Percentiles rank a stretch among this genome's conserved stretches.
These are phyloP conservation scores for Penicillium sp. DNA, from an alignment of 2,329 filamentous ascomycete genomes.

Conservation along the genomic window DNA sequence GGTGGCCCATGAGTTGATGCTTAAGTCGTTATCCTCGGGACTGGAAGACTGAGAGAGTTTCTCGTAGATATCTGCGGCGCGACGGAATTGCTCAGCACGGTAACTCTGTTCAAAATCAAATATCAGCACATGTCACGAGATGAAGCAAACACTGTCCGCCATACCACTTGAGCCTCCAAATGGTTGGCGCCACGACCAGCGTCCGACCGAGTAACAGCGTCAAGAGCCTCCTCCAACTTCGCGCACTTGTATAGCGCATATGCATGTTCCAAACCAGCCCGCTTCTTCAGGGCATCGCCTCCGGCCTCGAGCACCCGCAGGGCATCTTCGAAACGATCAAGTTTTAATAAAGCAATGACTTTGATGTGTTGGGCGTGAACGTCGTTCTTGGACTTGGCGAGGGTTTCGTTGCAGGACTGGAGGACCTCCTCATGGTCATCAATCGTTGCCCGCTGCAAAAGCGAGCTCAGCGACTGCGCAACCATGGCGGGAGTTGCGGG, in stretches of 20 bases:
- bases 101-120: conserved; percentile 42
- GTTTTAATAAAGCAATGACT: conserved; percentile 59
- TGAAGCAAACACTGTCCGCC: conserved; percentile 12
- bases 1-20: conserved; percentile 60
- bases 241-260: conserved; percentile 64
- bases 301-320: conserved; percentile 55
- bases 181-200: conserved; percentile 55
- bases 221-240: conserved; percentile 53
- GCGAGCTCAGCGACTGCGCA: conserved; percentile 51
- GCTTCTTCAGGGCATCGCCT: conserved; percentile 54
- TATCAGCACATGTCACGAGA: conserved; percentile 1
- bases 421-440: conserved; percentile 63
- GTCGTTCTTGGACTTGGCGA: conserved; percentile 59
- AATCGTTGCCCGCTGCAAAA: conserved; percentile 58
- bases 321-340: conserved; percentile 63
- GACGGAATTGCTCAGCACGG: conserved; percentile 59
- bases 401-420: conserved; percentile 55
- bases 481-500: conserved; percentile 33
- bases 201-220: conserved; percentile 46
- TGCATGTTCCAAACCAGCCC: conserved; percentile 58
- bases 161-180: conserved; percentile 61
- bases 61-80: conserved; percentile 55
- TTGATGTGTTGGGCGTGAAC: conserved; percentile 58
- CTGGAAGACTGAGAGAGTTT: conserved; percentile 45
- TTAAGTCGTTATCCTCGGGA: conserved; percentile 58